Conservation (phyloP, 164 flowering plant genomes). For the Houttuynia cordata region DNA sequence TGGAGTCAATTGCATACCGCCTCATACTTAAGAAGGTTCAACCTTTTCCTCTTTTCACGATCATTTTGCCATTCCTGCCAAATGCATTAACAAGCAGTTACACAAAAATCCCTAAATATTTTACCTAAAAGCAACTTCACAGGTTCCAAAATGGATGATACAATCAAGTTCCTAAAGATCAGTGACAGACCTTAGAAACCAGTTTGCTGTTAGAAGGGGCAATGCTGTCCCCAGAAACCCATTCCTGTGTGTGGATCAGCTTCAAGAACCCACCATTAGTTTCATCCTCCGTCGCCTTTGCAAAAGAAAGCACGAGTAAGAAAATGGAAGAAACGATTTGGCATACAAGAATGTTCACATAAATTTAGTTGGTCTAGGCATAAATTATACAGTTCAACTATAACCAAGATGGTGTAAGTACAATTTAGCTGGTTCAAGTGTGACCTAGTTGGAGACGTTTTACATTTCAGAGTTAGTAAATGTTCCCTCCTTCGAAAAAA, state of each 20-base stretch:
- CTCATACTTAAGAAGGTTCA: constrained; percentile 69
- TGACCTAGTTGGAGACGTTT: no score
- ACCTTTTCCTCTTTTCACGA: constrained; percentile 57
- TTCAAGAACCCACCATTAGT: constrained; percentile 60
- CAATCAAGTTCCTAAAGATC: background rate
- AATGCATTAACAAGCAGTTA: background rate
- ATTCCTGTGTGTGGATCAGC: constrained; percentile 50
- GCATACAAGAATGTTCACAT: background rate
- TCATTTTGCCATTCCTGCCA: constrained; percentile 58
- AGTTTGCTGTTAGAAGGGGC: constrained; percentile 65
- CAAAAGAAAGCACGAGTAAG: background rate
- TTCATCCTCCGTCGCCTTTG: constrained; percentile 29
- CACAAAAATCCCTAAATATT: background rate
- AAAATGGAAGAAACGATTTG: background rate
- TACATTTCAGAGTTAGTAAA: no score
- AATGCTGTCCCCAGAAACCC: constrained; percentile 46
- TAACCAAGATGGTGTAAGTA: no score
- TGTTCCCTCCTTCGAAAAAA: no score
- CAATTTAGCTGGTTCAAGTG: no score
- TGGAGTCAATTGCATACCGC: constrained; percentile 46
- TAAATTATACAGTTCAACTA: no score
- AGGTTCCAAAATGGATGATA: background rate
- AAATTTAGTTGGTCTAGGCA: no score
- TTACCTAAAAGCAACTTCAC: background rate
- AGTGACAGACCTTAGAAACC: constrained; percentile 31